Evolutionary conservation across 2,329 filamentous ascomycete species (phyloP).

Genomic region (Colletotrichum kahawae): DNA sequence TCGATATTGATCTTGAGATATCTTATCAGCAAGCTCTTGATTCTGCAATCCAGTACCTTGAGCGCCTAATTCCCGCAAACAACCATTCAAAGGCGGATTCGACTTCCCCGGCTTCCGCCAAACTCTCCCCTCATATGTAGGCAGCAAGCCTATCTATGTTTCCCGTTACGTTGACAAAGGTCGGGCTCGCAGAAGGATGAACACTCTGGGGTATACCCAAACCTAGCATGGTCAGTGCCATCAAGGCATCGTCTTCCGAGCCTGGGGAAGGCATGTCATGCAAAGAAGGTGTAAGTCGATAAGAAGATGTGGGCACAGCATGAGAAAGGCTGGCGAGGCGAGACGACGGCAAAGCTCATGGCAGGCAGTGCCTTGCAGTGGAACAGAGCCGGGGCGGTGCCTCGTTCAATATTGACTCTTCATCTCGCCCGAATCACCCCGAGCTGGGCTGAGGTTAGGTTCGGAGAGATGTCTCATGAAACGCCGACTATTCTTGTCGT

Average conservation of each 20-base stretch:
- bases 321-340: neutral
- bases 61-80: neutral
- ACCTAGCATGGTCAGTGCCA: neutral
- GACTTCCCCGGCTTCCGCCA: constrained; percentile 5
- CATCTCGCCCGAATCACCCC: neutral
- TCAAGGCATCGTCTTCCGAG: neutral
- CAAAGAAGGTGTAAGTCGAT: neutral
- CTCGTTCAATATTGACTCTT: neutral
- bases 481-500: constrained; percentile 16
- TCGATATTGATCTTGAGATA: neutral
- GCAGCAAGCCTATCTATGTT: constrained; percentile 4
- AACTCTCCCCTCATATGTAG: neutral
- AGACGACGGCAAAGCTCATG: neutral
- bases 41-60: neutral
- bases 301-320: neutral
- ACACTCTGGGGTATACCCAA: constrained; percentile 19
- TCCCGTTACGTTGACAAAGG: neutral
- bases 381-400: neutral
- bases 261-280: constrained; percentile 7
- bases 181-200: constrained; percentile 1
- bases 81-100: neutral
- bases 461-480: constrained; percentile 14
- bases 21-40: neutral
- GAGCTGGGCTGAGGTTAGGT: constrained; percentile 5
- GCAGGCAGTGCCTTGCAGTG: neutral